Conservation (phyloP, 106 monocot species). For the Iris macrosiphon region DNA sequence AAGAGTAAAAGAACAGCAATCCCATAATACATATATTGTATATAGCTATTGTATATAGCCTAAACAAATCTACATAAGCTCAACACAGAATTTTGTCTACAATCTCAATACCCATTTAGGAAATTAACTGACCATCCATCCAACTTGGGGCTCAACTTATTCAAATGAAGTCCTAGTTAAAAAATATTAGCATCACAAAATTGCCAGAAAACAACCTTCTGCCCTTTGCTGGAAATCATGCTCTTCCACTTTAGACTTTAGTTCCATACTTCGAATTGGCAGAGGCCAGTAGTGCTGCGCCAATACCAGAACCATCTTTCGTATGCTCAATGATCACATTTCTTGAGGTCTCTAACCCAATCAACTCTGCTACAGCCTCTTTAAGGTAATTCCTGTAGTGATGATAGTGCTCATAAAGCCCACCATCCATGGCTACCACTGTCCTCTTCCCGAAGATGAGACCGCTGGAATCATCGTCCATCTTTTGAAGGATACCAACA, state of each 20-base stretch:
- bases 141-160: no score
- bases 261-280: conserved; percentile 35
- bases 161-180: no score
- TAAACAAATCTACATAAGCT: no score
- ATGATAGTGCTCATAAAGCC: conserved; percentile 61
- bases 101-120: no score
- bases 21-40: no score
- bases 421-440: conserved; percentile 69
- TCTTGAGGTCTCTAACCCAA: conserved; percentile 37
- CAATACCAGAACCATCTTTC: conserved; percentile 68
- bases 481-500: conserved; percentile 57
- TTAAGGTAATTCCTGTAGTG: conserved; percentile 46
- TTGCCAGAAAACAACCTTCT: no score
- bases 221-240: no score
- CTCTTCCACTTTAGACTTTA: conserved; percentile 4
- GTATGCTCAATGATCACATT: conserved; percentile 44
- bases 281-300: conserved; percentile 61
- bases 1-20: no score
- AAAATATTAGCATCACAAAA: no score
- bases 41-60: no score
- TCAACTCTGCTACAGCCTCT: conserved; percentile 47
- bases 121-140: no score
- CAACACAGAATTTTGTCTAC: no score
- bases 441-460: conserved; percentile 40
- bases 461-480: conserved; percentile 40